Conservation (phyloP, 192 early-diverging fungal species). For the Allomyces arbusculus region DNA sequence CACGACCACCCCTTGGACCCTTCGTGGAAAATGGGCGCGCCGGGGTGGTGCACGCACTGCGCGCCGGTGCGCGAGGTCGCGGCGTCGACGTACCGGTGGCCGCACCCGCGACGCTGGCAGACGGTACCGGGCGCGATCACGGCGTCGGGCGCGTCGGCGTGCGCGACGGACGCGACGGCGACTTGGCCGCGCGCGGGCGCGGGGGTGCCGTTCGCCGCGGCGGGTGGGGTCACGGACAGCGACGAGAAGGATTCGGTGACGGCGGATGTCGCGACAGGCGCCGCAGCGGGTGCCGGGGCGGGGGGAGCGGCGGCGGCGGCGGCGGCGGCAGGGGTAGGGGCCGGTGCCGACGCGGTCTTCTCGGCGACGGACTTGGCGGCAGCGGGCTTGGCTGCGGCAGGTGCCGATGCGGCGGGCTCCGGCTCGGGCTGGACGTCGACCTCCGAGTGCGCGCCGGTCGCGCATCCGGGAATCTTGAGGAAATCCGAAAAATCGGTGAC, state of each 20-base stretch:
- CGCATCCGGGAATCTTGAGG: constrained; percentile 71
- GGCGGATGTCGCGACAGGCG: constrained; percentile 2
- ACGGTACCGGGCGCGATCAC: constrained; percentile 44
- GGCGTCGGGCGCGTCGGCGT: constrained; percentile 57
- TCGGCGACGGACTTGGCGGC: constrained; percentile 12
- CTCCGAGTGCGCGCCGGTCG: constrained; percentile 47
- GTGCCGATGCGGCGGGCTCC: constrained; percentile 7
- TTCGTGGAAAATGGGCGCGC: constrained; percentile 85
- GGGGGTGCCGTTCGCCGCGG: constrained; percentile 3
- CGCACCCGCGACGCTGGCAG: constrained; percentile 74
- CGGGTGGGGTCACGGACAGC: constrained; percentile 8
- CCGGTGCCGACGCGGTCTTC: constrained; percentile 8
- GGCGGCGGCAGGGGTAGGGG: constrained; percentile 8
- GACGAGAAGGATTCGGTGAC: constrained; percentile 18
- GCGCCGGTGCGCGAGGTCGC: constrained; percentile 28
- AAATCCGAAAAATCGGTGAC: constrained; percentile 86
- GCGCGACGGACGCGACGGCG: constrained; percentile 36
- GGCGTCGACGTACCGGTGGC: constrained; percentile 36
- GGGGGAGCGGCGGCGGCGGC: constrained; percentile 8
- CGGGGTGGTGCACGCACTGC: constrained; percentile 70
- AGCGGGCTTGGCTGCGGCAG: constrained; percentile 11
- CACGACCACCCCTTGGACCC: constrained; percentile 96
- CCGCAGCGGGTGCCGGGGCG: constrained; percentile 9
- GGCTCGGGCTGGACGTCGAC: constrained; percentile 6
- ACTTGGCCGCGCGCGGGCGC: constrained; percentile 8